Conservation (phyloP, 345 rosid genomes). For the Kernera saxatilis region DNA sequence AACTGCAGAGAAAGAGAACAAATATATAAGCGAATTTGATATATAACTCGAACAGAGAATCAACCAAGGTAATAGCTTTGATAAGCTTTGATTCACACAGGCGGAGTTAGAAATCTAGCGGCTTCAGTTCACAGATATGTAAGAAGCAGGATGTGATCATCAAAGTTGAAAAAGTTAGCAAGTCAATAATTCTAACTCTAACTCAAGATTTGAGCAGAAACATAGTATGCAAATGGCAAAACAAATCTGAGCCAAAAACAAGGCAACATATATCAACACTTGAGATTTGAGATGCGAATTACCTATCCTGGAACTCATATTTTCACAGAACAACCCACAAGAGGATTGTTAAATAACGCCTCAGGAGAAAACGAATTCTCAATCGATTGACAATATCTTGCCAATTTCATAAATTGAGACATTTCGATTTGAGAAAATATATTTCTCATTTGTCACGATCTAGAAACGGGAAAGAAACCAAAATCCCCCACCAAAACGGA, state of each 20-base stretch:
- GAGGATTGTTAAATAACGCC: background rate
- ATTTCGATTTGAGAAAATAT: background rate
- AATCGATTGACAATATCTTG: background rate
- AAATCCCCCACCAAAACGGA: background rate
- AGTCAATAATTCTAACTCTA: background rate
- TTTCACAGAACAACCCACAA: background rate
- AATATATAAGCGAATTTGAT: background rate
- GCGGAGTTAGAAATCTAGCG: background rate
- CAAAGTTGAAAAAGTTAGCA: background rate
- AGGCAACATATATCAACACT: background rate
- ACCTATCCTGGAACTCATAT: background rate
- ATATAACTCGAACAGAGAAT: background rate
- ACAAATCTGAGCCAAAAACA: background rate
- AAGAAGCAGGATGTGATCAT: background rate
- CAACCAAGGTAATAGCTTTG: background rate
- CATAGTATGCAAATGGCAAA: background rate
- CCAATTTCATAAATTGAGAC: background rate
- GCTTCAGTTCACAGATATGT: background rate
- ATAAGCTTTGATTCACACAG: background rate
- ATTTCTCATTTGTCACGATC: background rate
- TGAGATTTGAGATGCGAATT: background rate
- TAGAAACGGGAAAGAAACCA: background rate
- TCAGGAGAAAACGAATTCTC: background rate
- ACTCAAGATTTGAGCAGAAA: background rate
- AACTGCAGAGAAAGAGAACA: conserved; percentile 28